Evolutionary conservation across 164 flowering plant species (phyloP), one percentile per base, ranked within the genome.

Genomic region (Santalum album): DNA sequence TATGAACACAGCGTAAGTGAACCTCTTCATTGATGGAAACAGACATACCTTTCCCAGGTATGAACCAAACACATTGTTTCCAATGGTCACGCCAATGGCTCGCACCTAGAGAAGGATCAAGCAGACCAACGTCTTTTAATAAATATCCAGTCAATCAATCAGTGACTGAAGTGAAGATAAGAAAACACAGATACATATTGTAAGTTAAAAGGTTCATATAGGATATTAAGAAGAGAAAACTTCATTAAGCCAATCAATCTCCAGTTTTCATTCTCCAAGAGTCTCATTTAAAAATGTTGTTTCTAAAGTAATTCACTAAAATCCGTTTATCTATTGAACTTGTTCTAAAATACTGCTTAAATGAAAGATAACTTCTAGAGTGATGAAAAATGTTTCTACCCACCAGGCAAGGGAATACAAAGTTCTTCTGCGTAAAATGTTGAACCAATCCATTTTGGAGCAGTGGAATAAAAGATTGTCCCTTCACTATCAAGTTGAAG

Each of bases 51-150:
- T 58, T 55, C 14, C 77, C 81, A 22, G 86, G 84, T 46, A 73
- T 49, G 69, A 88, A 84, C 96, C 95, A 91, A 40, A 91, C 86
- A 72, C 94, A 84, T 59, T 88, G 96, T 68, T 86, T 88, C 98
- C 96, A 91, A 59, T 91, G 98, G 69, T 91, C 96, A 74, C 96
- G 80, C 98, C 98, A 91, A 63, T 76, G 62, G 19, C 69, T 49
- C 59, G 65, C 55, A 62, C 84, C 97, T 75, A 56, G 43, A 38
- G 39, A 64, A 63, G 46, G 49, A 67, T 40, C 43, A 65, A 22
- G 14, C 20, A 43, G 54, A 64, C 20, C 46, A 65, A 10, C 36
- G 21, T 38, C 10, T 36, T 58, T 36, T 40, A 48, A 29, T 29
- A 32, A 12, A n/a, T n/a, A n/a, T n/a, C n/a, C n/a, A n/a, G n/a